Base-by-base conservation (phyloP, 352 stramenopile genomes). In the Peronospora tabacina region DNA sequence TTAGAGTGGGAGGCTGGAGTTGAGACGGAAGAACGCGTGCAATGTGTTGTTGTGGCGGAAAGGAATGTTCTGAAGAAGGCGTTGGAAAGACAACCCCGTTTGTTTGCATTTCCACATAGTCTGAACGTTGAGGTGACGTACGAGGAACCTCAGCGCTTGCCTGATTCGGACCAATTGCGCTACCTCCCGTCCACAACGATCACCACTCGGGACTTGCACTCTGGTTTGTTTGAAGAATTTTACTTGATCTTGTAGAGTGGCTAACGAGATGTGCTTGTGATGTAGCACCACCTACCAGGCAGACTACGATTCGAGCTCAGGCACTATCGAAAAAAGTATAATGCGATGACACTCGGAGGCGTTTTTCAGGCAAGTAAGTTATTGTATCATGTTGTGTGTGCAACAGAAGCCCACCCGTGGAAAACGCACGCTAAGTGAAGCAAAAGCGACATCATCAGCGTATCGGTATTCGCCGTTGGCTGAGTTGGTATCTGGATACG, bases 381-480 rank as follows among this genome's bases (percentile, higher is more conserved):
- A 38, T 7, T 30, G n/a, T 7, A 36, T 33, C 7, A 15, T 37
- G 17, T 46, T 11, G 36, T 51, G 10, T 32, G 32, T 15, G 29
- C n/a, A 43, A 45, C 17, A 62, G 37, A 55, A 57, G 36, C 19
- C 8, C 11, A 55, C 47, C 7, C 58, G 72, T 33, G 75, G 68
- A 15, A 86, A 87, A 42, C 70, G 79, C 6, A 57, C 58, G 7
- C 68, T 90, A 28, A 47, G 55, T 7, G n/a, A 68, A 52, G 60
- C 66, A 10, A 49, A 37, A 7, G 35, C 58, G 4, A 49, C 44
- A 12, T 52, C 58, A 12, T 58, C 68, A 44, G 49, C 55, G 12
- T 90, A 90, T 39, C 65, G 58, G n/a, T 88, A 90, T 49, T 77
- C 72, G 0, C 45, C 56, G 2, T 41, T 90, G 19, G 61, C 59